Evolutionary conservation across 2,329 filamentous ascomycete genomes (phyloP), one percentile per base, ranked within the genome.

Genomic region (Talaromyces sp.): DNA sequence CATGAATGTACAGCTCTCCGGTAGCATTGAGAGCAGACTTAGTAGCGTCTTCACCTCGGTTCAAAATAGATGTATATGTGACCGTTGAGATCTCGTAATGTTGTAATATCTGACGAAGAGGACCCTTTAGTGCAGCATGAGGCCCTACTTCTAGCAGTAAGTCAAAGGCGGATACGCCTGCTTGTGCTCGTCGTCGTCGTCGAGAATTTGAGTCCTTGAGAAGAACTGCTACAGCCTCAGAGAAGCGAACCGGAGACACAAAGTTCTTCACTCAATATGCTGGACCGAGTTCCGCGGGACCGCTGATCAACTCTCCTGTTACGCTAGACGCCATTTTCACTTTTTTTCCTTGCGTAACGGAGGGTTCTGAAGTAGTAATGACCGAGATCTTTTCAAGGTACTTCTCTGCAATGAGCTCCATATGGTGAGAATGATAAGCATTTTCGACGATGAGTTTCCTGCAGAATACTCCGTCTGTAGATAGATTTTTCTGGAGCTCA

Each of bases 111-210:
- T 64, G 62, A 22, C 41, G 41, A 10, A 64, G 41, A 2, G 62
- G 62, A 9, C 62, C 62, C 22, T 64, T 67, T 5, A 77, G 62
- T 5, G 74, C 72, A 8, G 69, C 68, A 54, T 77, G 74, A 31
- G 74, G 74, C 0, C 74, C 74, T 17, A 77, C 68, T 39, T 77
- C 74, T 27, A 77, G 49, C n/a, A 76, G 35, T 7, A 72, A 58
- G 41, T 71, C 68, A 19, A 62, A 61, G 13, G 61, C 61, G 19
- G 47, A 41, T 15, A 56, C 31, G 5, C 47, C 47, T 7, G 19
- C 15, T 15, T 39, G 31, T n/a, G n/a, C 3, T 57, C 15, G 15
- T 59, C 31, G 11, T 13, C 62, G 10, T 47, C 27, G 6, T 17
- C 22, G 35, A 19, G 37, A 13, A 62, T 17, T 56, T 59, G 50